These are phyloP conservation scores for Linanthus parryae DNA, from an alignment of 148 eudicot genomes.

Conservation along the genomic window DNA sequence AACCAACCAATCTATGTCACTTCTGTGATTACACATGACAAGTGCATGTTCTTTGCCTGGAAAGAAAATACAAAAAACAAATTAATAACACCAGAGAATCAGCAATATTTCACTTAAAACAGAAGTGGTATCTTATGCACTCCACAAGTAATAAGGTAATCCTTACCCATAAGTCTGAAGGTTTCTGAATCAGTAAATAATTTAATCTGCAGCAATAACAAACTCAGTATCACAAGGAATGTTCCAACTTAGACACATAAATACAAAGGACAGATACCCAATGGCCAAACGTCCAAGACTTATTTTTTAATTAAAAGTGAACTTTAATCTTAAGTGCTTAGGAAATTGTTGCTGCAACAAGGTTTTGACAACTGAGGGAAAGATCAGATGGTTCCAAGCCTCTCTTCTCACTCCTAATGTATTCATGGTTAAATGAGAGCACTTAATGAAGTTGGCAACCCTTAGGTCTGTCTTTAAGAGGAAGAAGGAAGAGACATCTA, in stretches of 20 bases:
- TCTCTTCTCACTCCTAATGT: no score
- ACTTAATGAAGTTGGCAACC: no score
- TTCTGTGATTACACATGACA: constrained; percentile 69
- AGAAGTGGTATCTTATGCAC: neutral
- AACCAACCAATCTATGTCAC: constrained; percentile 97
- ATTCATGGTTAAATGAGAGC: no score
- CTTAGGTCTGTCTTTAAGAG: no score
- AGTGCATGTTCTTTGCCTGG: constrained; percentile 95
- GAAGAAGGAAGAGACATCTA: no score
- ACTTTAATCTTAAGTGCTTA: no score
- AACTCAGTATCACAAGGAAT: neutral
- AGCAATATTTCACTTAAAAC: neutral
- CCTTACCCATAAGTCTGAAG: constrained; percentile 69
- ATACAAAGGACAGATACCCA: constrained; percentile 1
- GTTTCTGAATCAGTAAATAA: constrained; percentile 71
- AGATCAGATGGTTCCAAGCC: no score
- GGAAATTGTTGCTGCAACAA: no score
- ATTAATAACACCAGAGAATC: neutral
- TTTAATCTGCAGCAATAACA: constrained; percentile 52
- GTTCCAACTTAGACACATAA: neutral
- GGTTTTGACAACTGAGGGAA: no score
- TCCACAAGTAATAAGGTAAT: neutral
- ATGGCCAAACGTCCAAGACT: neutral
- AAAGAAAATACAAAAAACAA: neutral
- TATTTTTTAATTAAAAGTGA: no score